These are phyloP conservation scores for Ustilago trichophora DNA, from an alignment of 1,284 basidiomycete species.

Conservation along the genomic window DNA sequence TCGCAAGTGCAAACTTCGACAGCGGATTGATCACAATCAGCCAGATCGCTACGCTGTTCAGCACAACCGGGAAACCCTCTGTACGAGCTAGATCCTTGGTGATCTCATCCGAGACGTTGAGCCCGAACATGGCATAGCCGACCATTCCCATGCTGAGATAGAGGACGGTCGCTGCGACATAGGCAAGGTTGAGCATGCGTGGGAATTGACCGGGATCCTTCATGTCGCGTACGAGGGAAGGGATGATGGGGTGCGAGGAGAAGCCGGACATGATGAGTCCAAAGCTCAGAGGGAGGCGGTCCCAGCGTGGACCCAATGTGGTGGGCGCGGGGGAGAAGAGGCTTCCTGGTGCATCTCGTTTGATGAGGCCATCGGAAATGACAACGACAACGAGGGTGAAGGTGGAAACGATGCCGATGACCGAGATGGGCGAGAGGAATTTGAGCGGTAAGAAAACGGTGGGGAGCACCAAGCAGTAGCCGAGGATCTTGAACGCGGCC, in stretches of 20 bases:
- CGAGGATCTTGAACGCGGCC: slow-evolving; percentile 54
- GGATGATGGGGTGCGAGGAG: slow-evolving; percentile 91
- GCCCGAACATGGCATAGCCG: slow-evolving; percentile 81
- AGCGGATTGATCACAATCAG: slow-evolving; percentile 80
- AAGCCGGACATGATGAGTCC: slow-evolving; percentile 98
- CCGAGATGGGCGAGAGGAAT: slow-evolving; percentile 58
- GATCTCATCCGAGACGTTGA: slow-evolving; percentile 75
- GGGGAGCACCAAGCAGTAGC: slow-evolving; percentile 53
- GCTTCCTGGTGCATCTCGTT: slow-evolving; percentile 81
- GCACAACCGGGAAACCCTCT: slow-evolving; percentile 76
- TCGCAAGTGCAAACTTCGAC: slow-evolving; percentile 86
- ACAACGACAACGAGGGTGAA: slow-evolving; percentile 79
- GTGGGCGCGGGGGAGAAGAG: slow-evolving; percentile 80
- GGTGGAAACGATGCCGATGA: slow-evolving; percentile 67
- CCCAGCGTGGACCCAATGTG: slow-evolving; percentile 72
- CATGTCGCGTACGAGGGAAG: slow-evolving; percentile 90
- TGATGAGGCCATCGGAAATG: slow-evolving; percentile 83
- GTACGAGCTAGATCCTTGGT: slow-evolving; percentile 83
- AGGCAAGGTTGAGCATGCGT: slow-evolving; percentile 84
- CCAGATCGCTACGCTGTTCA: slow-evolving; percentile 85
- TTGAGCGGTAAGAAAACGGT: slow-evolving; percentile 60
- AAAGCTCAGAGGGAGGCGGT: slow-evolving; percentile 73
- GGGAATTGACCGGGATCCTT: slow-evolving; percentile 81
- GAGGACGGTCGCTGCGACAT: slow-evolving; percentile 80
- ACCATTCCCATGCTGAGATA: slow-evolving; percentile 83